phyloP scores from a whole-genome alignment of 1,284 basidiomycete species.

The Limonomyces culmigenus region DNA sequence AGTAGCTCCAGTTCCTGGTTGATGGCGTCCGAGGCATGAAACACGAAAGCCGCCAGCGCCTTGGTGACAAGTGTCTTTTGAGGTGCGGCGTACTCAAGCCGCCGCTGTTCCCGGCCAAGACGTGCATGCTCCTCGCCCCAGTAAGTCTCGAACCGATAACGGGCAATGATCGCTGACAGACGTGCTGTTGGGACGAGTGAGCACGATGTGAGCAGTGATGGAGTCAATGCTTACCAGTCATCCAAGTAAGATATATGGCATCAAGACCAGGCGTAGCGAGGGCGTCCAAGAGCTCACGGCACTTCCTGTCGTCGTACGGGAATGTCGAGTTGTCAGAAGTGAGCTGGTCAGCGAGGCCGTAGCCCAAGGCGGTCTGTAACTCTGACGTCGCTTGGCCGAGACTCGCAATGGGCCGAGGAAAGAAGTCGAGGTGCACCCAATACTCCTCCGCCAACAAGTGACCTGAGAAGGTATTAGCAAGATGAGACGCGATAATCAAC shows the following conservation, averaged over 20 bases:
- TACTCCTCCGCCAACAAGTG: slow-evolving; percentile 13
- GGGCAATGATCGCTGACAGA: slow-evolving; percentile 10
- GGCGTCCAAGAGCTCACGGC: slow-evolving; percentile 10
- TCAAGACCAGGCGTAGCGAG: slow-evolving; percentile 6
- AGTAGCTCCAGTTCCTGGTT: slow-evolving; percentile 8
- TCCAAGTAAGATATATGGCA: neutral
- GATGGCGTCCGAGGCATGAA: slow-evolving; percentile 8
- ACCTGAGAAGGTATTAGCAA: slow-evolving; percentile 6
- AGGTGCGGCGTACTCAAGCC: slow-evolving; percentile 4
- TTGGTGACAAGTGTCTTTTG: slow-evolving; percentile 3
- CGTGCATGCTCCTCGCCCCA: slow-evolving; percentile 13
- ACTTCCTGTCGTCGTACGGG: slow-evolving; percentile 10
- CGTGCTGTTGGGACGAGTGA: slow-evolving; percentile 6
- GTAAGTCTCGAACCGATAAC: slow-evolving; percentile 10
- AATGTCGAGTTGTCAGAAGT: slow-evolving; percentile 13
- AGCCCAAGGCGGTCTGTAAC: slow-evolving; percentile 10
- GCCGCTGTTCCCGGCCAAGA: slow-evolving; percentile 9
- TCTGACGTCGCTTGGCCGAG: slow-evolving; percentile 3
- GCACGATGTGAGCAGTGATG: neutral
- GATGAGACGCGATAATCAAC: neutral
- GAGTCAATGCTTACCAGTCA: slow-evolving; percentile 4
- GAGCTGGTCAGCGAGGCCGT: slow-evolving; percentile 9
- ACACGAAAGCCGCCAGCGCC: slow-evolving; percentile 7
- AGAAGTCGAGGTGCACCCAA: slow-evolving; percentile 15
- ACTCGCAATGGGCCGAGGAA: slow-evolving; percentile 11